A percentile compares a stretch with the other conserved stretches of the same genome.
Conservation (phyloP, 208 protist species). For the Borovskyia barvae region DNA sequence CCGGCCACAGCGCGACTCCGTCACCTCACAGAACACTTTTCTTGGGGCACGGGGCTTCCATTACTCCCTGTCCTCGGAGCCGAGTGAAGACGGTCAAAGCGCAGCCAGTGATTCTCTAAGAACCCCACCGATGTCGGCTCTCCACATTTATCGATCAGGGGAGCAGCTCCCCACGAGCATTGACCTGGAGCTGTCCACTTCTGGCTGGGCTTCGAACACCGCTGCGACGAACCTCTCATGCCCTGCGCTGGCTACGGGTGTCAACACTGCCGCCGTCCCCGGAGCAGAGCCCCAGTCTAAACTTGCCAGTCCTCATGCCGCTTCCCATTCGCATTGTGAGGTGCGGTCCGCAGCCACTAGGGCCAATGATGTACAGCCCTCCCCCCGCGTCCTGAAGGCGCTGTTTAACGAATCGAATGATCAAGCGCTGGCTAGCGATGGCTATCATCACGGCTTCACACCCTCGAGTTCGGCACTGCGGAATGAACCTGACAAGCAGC, state of each 20-base stretch:
- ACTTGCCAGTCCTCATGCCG: no score
- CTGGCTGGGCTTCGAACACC: constrained; percentile 1
- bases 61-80: constrained; percentile 23
- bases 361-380: no score
- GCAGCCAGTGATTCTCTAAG: constrained; percentile 23
- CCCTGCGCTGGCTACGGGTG: not conserved
- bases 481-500: no score
- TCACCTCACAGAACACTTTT: constrained; percentile 8
- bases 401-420: no score
- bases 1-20: constrained; percentile 22
- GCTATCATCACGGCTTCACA: no score
- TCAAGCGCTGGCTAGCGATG: no score
- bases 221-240: constrained; percentile 2
- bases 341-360: no score
- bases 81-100: constrained; percentile 26
- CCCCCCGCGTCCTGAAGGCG: no score
- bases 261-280: not conserved
- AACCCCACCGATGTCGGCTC: constrained; percentile 8
- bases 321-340: no score
- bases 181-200: constrained; percentile 19
- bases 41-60: constrained; percentile 25
- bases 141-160: not conserved
- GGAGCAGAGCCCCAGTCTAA: no score
- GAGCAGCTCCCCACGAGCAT: constrained; percentile 11
- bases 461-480: no score